A percentile compares a stretch with the other conserved stretches of the same genome.
phyloP scores from a whole-genome alignment of 139 green algal genomes.

The Asterochloris sp. region DNA sequence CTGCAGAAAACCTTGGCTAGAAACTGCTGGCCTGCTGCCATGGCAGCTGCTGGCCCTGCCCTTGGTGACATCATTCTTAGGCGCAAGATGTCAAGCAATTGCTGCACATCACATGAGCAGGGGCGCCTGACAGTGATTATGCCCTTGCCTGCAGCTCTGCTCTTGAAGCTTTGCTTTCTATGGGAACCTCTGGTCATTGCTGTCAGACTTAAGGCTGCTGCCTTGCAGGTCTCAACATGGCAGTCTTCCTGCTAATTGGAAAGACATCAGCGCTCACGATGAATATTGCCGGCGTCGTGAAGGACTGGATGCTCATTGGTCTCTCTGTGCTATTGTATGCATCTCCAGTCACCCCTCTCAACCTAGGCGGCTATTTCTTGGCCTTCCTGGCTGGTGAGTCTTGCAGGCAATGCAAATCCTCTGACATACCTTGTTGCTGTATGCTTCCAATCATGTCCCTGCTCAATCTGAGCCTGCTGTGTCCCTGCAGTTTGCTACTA shows the following conservation, averaged over 20 bases:
- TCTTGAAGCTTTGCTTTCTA: neutral
- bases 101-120: no score
- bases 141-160: neutral
- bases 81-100: no score
- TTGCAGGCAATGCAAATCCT: no score
- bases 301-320: slow-evolving; percentile 98
- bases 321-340: slow-evolving; percentile 86
- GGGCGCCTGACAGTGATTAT: no score
- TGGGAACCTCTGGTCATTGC: neutral
- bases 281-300: slow-evolving; percentile 97
- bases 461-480: no score
- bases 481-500: slow-evolving; percentile 1
- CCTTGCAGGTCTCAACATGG: slow-evolving; percentile 10
- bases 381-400: neutral
- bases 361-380: slow-evolving; percentile 72
- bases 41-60: no score
- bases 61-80: no score
- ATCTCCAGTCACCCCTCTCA: slow-evolving; percentile 80
- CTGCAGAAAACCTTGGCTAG: no score
- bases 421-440: no score
- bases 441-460: no score
- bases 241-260: slow-evolving; percentile 23
- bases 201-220: neutral
- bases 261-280: slow-evolving; percentile 85
- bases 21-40: no score